phyloP scores from a whole-genome alignment of 164 flowering plant species.

The Piper longum region DNA sequence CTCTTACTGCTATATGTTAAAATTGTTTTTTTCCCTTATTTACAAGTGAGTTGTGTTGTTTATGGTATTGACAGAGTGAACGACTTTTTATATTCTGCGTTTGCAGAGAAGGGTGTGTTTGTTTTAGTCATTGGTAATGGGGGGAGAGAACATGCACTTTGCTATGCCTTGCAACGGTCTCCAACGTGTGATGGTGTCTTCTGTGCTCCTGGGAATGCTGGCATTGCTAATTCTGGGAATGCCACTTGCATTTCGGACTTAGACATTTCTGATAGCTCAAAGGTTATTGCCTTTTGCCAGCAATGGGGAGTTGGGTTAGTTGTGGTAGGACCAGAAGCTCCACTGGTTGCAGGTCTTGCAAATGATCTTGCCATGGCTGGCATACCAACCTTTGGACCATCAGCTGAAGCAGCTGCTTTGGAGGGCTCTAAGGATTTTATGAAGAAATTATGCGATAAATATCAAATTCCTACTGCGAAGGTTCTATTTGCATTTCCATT shows the following conservation, averaged over 20 bases:
- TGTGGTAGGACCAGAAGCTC: slow-evolving; percentile 95
- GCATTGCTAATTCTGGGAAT: slow-evolving; percentile 72
- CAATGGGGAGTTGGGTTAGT: slow-evolving; percentile 69
- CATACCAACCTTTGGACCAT: slow-evolving; percentile 89
- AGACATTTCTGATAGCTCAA: slow-evolving; percentile 52
- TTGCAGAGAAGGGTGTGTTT: slow-evolving; percentile 41
- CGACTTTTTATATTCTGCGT: too few species aligned
- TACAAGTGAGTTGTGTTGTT: not conserved
- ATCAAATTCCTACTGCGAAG: slow-evolving; percentile 93
- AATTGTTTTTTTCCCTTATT: not conserved
- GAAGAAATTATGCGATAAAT: slow-evolving; percentile 89
- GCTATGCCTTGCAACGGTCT: slow-evolving; percentile 76
- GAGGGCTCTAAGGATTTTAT: slow-evolving; percentile 97
- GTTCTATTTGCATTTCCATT: slow-evolving; percentile 13
- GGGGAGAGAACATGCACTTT: slow-evolving; percentile 93
- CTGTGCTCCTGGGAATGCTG: slow-evolving; percentile 98
- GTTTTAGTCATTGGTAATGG: slow-evolving; percentile 95
- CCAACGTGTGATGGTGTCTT: slow-evolving; percentile 69
- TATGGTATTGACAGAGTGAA: not conserved
- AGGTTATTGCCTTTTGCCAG: slow-evolving; percentile 65
- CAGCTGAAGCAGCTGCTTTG: slow-evolving; percentile 90
- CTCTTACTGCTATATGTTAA: not conserved
- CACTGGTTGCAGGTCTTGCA: slow-evolving; percentile 86
- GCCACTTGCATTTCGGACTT: slow-evolving; percentile 77
- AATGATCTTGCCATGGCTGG: slow-evolving; percentile 71